Evolutionary conservation across 2,329 filamentous ascomycete genomes (phyloP).

Genomic region (Dactylellina haptotyla): DNA sequence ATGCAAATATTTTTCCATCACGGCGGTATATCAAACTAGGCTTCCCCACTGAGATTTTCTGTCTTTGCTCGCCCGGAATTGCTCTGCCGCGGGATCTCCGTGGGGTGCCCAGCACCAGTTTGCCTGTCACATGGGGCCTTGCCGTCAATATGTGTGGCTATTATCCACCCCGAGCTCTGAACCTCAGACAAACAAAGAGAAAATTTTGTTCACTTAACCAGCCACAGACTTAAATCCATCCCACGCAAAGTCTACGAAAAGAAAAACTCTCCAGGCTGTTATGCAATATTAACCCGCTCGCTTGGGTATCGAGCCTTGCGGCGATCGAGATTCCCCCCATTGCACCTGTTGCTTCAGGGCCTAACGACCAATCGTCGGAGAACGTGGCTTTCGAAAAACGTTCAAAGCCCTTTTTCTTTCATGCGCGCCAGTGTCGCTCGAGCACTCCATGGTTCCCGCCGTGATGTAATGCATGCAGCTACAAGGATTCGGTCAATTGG

Average conservation of each 20-base stretch:
- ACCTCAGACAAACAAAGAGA: not conserved
- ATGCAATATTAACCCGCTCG: conserved; percentile 33
- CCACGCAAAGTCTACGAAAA: conserved; percentile 20
- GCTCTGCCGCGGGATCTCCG: not conserved
- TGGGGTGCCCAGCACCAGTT: not conserved
- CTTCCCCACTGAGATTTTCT: too few relatives aligned
- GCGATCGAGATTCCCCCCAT: conserved; percentile 7
- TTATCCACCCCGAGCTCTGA: not conserved
- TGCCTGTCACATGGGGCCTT: conserved; percentile 40
- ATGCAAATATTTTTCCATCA: not conserved
- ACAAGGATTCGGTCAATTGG: conserved; percentile 14
- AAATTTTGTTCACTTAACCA: conserved; percentile 8
- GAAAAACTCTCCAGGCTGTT: not conserved
- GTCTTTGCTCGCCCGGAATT: too few relatives aligned
- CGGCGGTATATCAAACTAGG: not conserved
- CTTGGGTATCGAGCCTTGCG: conserved; percentile 23
- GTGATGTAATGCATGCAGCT: conserved; percentile 43
- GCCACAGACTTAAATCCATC: conserved; percentile 36
- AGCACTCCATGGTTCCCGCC: not conserved
- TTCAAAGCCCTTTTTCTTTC: not conserved
- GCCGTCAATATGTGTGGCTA: conserved; percentile 21
- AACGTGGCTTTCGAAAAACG: conserved; percentile 32
- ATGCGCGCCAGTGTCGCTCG: too few relatives aligned
- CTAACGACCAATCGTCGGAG: conserved; percentile 39
- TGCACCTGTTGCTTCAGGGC: conserved; percentile 5